Percentiles rank a stretch among this genome's conserved stretches.
Evolutionary conservation across 768 basidiomycete genomes (phyloP).

Genomic region (Tulasnella sp.): DNA sequence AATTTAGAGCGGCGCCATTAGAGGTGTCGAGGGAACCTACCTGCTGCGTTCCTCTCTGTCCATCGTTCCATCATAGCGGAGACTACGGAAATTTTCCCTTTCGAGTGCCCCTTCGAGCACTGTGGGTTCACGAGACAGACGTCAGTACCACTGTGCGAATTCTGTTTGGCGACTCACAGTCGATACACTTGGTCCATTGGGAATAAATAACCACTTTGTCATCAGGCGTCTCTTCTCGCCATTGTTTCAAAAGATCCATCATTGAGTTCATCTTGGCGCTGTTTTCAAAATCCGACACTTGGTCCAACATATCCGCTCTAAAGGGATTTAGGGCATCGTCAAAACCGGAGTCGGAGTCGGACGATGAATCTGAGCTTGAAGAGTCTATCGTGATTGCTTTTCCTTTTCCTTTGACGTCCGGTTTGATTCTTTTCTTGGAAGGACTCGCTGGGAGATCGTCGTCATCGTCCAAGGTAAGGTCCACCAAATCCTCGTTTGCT

Average conservation of each 20-base stretch:
- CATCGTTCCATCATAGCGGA: constrained; percentile 69
- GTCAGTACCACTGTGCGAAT: not conserved
- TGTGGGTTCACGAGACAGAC: not conserved
- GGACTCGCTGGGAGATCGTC: not conserved
- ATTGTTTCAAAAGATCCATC: constrained; percentile 19
- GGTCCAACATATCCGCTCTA: not conserved
- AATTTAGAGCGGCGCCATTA: not conserved
- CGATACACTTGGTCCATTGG: constrained; percentile 71
- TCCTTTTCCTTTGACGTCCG: constrained; percentile 11
- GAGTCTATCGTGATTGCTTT: not conserved
- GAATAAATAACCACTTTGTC: constrained; percentile 68
- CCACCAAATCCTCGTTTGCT: not conserved
- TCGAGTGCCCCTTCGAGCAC: constrained; percentile 49
- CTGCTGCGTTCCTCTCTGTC: constrained; percentile 44
- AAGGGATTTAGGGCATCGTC: constrained; percentile 10
- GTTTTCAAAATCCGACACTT: constrained; percentile 39
- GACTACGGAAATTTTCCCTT: constrained; percentile 47
- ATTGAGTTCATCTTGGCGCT: constrained; percentile 58
- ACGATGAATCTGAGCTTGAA: not conserved
- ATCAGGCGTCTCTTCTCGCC: constrained; percentile 39
- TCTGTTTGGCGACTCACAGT: constrained; percentile 32
- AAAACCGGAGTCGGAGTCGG: not conserved
- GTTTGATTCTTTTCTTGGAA: not conserved
- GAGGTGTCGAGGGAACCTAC: not conserved
- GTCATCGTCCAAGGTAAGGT: constrained; percentile 12